Evolutionary conservation across 2,329 filamentous ascomycete species (phyloP), one percentile per base, ranked within the genome.

Genomic region (Purpureocillium lavendulum): DNA sequence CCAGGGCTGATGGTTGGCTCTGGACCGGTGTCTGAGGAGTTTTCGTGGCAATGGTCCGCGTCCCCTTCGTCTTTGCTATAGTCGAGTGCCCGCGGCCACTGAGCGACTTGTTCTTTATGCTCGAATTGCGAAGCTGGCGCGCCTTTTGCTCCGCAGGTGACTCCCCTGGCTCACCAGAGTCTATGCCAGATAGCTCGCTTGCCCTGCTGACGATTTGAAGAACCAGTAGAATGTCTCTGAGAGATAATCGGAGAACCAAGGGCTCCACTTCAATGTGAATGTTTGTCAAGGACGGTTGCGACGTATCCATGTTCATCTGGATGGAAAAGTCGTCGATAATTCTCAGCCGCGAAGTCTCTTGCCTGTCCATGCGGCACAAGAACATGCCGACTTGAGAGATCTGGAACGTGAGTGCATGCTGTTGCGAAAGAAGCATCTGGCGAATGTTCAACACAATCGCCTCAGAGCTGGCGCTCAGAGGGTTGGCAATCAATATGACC

Each of bases 381-480:
- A 96, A 99, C 92, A 99, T 98, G 50, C 92, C 92, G 39, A 97
- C 77, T 55, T 97, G 82, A 7, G 87, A 89, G 3, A 98, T 80
- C 56, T 98, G 90, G 55, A 99, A 75, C 1, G 92, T 96, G 50
- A 94, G 75, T 8, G 90, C 87, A 65, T 97, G 87, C 59, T 98
- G 94, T 52, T 94, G 85, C 2, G 90, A 94, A 10, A 97, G 73
- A 2, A 97, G 72, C 11, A 97, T 80, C 58, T 98, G 89, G 57
- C 96, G 94, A 2, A 89, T 94, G 36, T 88, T 87, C 17, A 98
- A 71, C 1, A 98, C 94, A 50, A 98, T 94, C 3, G 92, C 92
- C 58, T 99, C 94, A 0, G 92, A 97, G 55, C 82, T 94, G 13
- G 83, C 71, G 47, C 87, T 89, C 14, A 90, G 72, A 1, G 92